Base-by-base conservation (phyloP, 2,329 filamentous ascomycete species). In the Paracamarosporium sp. region DNA sequence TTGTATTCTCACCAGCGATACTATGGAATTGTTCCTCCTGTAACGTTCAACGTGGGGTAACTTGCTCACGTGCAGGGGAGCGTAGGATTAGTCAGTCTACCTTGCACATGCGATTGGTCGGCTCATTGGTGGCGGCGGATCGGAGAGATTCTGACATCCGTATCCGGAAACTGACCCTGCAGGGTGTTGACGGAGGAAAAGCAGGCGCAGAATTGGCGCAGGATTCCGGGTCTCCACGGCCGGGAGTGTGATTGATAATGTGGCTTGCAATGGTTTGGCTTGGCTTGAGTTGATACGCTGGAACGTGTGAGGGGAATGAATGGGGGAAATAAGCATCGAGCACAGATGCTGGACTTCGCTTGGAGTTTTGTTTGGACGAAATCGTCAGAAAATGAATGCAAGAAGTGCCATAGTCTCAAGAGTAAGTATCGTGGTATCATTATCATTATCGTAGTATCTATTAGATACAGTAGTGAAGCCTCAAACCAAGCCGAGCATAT, bases 401-500 rank as follows among this genome's bases (percentile, higher is more conserved):
- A n/a, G n/a, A n/a, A n/a, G n/a, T n/a, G n/a, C n/a, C n/a, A n/a
- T n/a, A n/a, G n/a, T n/a, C n/a, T n/a, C n/a, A n/a, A n/a, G n/a
- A n/a, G n/a, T n/a, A n/a, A n/a, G n/a, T n/a, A n/a, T n/a, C n/a
- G n/a, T n/a, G n/a, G n/a, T n/a, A n/a, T n/a, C n/a, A n/a, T n/a
- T n/a, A n/a, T n/a, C n/a, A n/a, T n/a, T n/a, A n/a, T n/a, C n/a
- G 2, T 25, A 8, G 12, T 9, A 43, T 9, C n/a, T 15, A 5
- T 31, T 38, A 20, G 25, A 31, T 22, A 28, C 35, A 12, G 20
- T 15, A 27, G 12, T 9, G n/a, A 25, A 11, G 20, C 25, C 45
- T 53, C 65, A 73, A 11, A 73, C 65, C 20, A 73, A 51, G 20
- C 68, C 63, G 15, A 63, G 69, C 62, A 73, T 66, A 52, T 64